Evolutionary conservation across 306 rosid genomes (phyloP), one percentile per base, ranked within the genome.

Genomic region (Trifolium pratense): DNA sequence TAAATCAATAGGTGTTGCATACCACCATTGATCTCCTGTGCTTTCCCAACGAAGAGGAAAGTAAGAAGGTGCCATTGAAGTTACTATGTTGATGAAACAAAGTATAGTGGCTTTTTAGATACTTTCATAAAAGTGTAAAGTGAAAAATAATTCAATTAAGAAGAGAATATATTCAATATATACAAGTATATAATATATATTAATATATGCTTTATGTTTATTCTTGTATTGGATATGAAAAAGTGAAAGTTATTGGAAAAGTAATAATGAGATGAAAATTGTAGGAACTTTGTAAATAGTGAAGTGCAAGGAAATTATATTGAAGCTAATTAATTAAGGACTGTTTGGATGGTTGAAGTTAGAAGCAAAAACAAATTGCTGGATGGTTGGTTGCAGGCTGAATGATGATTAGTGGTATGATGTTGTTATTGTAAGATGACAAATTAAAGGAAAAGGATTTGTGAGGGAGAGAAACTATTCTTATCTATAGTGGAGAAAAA

Each of bases 11-110:
- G 98, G 98, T 9, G 98, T 83, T 17, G 96, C 98, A 78, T 86
- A 94, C 98, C 98, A 94, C 98, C 97, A 94, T 26, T 89, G 86
- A 71, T 91, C 90, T 14, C 97, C 92, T 3, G 94, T 94, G 76
- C 96, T 91, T 63, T 94, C 97, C 98, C 98, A 94, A 61, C 95
- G 86, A 49, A 94, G 92, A 56, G 98, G 96, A 53, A 94, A 91
- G 25, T 77, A 55, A 11, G 84, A 77, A 0, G 89, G 87, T 42
- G 91, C 76, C 93, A 87, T 86, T 43, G 16, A 43, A 29, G 13
- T 43, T 40, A 29, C 15, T 9, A 0, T 68, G 55, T 45, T 62
- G 29, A 23, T 12, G 39, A 14, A 78, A 66, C 20, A 70, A 45
- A 20, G 36, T 9, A 12, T 48, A 82, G 58, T 43, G n/a, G 43